Evolutionary conservation across 805 yeast genomes (phyloP).

Genomic region (Monosporozyma siamensis): DNA sequence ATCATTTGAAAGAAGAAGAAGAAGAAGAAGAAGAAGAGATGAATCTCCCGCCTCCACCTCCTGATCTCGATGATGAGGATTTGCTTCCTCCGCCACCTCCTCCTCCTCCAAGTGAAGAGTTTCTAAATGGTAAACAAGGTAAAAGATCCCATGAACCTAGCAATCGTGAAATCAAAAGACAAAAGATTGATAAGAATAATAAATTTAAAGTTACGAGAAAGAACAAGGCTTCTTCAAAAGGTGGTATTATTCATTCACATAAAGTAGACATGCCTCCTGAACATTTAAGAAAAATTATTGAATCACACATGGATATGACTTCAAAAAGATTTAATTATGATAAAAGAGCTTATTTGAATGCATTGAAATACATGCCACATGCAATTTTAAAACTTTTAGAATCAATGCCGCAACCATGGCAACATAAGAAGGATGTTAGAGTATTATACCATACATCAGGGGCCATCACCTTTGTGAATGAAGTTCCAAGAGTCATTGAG

Average conservation of each 20-base stretch:
- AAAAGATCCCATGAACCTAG: neutral
- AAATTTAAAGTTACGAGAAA: constrained; percentile 11
- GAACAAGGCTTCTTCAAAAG: constrained; percentile 13
- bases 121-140: no score
- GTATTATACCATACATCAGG: constrained; percentile 88
- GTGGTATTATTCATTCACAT: constrained; percentile 44
- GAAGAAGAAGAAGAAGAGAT: neutral
- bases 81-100: constrained; percentile 7
- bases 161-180: constrained; percentile 27
- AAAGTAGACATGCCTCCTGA: constrained; percentile 89
- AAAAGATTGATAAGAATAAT: constrained; percentile 5
- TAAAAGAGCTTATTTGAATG: constrained; percentile 79
- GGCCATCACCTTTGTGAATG: constrained; percentile 92
- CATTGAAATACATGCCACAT: constrained; percentile 92
- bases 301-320: constrained; percentile 78
- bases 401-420: constrained; percentile 99
- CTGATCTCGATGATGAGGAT: constrained; percentile 8
- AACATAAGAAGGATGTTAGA: constrained; percentile 68
- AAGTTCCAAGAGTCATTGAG: constrained; percentile 81
- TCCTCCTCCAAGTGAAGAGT: constrained; percentile 7
- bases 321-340: constrained; percentile 72
- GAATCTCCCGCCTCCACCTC: constrained; percentile 24
- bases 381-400: constrained; percentile 83
- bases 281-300: constrained; percentile 75
- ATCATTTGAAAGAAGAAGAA: no score